Conservation (phyloP, 345 rosid genomes). For the Citrus inodora region DNA sequence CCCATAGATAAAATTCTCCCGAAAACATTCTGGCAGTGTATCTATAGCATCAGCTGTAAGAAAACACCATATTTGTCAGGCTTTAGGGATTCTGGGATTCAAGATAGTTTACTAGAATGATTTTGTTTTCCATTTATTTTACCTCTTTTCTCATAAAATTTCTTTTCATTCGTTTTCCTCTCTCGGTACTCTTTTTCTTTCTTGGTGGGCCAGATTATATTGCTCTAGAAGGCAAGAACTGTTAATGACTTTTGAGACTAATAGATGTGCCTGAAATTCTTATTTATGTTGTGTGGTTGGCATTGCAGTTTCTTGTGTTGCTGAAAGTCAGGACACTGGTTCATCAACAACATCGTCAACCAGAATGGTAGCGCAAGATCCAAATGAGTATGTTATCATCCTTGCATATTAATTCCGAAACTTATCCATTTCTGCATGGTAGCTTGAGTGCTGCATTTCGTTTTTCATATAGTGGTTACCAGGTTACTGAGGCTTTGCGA, state of each 20-base stretch:
- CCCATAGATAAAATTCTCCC: neutral
- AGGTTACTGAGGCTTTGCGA: constrained; percentile 90
- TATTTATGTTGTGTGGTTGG: constrained; percentile 15
- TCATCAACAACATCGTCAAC: constrained; percentile 69
- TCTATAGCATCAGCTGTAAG: neutral
- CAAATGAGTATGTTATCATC: constrained; percentile 61
- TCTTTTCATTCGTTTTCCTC: neutral
- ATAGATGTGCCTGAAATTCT: constrained; percentile 8
- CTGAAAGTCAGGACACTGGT: constrained; percentile 85
- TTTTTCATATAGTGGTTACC: constrained; percentile 59
- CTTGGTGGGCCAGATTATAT: neutral
- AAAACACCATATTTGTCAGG: neutral
- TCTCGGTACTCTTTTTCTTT: neutral
- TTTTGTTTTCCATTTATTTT: neutral
- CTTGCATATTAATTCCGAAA: constrained; percentile 7
- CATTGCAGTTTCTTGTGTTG: constrained; percentile 57
- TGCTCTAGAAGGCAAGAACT: neutral
- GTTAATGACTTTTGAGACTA: neutral
- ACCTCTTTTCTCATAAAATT: neutral
- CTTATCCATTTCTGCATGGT: constrained; percentile 1
- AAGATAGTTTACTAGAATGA: neutral
- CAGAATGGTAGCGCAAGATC: constrained; percentile 59
- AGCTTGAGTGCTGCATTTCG: constrained; percentile 13
- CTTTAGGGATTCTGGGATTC: neutral
- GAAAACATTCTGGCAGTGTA: neutral